Conservation (phyloP, 2,329 filamentous ascomycete species). For the Huntiella omanensis region DNA sequence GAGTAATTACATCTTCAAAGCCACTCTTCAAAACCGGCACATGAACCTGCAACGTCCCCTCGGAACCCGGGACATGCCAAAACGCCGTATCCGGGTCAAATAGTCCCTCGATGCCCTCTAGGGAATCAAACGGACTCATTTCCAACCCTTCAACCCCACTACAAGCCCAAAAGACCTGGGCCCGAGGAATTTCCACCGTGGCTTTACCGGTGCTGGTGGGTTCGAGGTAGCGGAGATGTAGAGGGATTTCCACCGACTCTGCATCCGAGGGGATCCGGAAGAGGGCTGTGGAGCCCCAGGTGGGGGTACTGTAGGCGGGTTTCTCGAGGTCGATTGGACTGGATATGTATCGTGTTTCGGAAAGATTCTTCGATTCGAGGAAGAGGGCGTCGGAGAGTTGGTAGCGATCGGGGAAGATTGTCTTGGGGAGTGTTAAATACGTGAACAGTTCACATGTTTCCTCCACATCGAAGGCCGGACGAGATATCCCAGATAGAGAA, state of each 20-base stretch:
- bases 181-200: constrained; percentile 50
- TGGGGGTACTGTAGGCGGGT: constrained; percentile 55
- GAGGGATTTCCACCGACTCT: constrained; percentile 55
- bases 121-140: constrained; percentile 67
- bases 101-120: constrained; percentile 65
- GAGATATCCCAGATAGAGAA: constrained; percentile 31
- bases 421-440: constrained; percentile 64
- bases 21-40: constrained; percentile 46
- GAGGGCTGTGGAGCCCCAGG: constrained; percentile 66
- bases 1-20: constrained; percentile 26
- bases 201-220: constrained; percentile 37
- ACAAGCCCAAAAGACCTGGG: constrained; percentile 82
- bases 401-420: constrained; percentile 73
- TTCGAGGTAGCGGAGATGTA: constrained; percentile 68
- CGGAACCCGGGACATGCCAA: constrained; percentile 41
- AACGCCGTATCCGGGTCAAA: constrained; percentile 65
- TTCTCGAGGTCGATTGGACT: constrained; percentile 79
- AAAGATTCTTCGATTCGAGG: constrained; percentile 61
- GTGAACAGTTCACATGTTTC: constrained; percentile 55
- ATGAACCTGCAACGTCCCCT: constrained; percentile 27
- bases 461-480: constrained; percentile 28
- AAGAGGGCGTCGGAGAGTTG: constrained; percentile 63
- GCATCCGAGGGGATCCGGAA: constrained; percentile 46
- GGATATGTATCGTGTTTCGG: constrained; percentile 45
- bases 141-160: constrained; percentile 45